Conservation (phyloP, 495 filamentous ascomycete genomes). For the Aspergillus carlsbadensis region DNA sequence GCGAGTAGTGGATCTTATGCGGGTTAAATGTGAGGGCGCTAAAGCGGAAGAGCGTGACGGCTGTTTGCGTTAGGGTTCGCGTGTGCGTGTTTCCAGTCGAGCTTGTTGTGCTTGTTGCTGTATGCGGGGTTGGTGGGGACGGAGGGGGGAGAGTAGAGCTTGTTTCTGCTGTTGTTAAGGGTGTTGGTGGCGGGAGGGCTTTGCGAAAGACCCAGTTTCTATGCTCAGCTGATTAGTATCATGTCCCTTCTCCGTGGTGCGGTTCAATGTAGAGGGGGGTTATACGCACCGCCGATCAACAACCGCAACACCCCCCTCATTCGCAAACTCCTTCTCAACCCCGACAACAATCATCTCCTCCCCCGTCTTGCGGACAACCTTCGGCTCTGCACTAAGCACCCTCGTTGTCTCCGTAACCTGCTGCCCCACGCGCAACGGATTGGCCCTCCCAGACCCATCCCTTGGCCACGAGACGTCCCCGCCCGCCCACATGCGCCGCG, state of each 20-base stretch:
- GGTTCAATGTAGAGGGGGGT: neutral
- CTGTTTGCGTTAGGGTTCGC: constrained; percentile 52
- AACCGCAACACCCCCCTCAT: constrained; percentile 49
- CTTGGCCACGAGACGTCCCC: constrained; percentile 58
- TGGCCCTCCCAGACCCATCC: constrained; percentile 28
- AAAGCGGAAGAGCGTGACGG: constrained; percentile 65
- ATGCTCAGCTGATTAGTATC: neutral
- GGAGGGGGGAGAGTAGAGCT: constrained; percentile 9
- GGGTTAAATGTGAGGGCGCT: constrained; percentile 71
- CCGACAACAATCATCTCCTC: constrained; percentile 66
- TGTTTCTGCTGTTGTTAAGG: neutral
- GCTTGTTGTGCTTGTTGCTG: constrained; percentile 25
- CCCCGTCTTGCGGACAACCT: constrained; percentile 51
- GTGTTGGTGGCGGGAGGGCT: constrained; percentile 30
- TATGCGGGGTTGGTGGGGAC: constrained; percentile 20
- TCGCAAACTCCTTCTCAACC: constrained; percentile 59
- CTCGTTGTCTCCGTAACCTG: constrained; percentile 55
- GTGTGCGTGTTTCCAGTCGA: constrained; percentile 30
- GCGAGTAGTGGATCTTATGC: constrained; percentile 71
- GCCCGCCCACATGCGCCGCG: constrained; percentile 78
- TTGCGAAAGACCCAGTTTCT: constrained; percentile 63
- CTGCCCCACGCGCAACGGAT: constrained; percentile 52
- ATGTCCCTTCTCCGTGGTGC: too few relatives aligned
- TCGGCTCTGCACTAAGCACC: constrained; percentile 50
- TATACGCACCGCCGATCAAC: constrained; percentile 50